Percentiles rank a stretch among this genome's conserved stretches.
Evolutionary conservation across 225 moss, liverwort and hornwort genomes (phyloP).

Genomic region (Neckera pumila): DNA sequence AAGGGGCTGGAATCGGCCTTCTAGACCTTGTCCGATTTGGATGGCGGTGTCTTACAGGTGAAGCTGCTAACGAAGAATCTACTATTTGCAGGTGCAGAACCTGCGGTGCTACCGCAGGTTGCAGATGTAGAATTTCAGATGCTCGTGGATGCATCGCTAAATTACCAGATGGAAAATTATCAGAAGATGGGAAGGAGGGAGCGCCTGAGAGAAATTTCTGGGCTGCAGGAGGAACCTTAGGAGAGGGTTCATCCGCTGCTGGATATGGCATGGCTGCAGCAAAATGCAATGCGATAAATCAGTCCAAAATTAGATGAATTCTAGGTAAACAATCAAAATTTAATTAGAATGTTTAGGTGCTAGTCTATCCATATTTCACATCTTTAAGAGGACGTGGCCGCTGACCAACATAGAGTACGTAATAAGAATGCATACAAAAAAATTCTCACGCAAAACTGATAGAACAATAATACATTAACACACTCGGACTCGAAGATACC

Average conservation of each 20-base stretch:
- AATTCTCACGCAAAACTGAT: not conserved
- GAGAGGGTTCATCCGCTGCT: not conserved
- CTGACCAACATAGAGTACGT: not conserved
- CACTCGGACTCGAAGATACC: not conserved
- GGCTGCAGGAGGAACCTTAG: conserved; percentile 7
- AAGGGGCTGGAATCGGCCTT: conserved; percentile 21
- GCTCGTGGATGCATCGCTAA: conserved; percentile 7
- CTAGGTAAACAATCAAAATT: not conserved
- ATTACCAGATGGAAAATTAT: conserved; percentile 7
- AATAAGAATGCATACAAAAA: not conserved
- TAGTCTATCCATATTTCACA: not conserved
- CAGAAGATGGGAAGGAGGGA: conserved; percentile 16
- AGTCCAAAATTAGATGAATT: not conserved
- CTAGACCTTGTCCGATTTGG: conserved; percentile 14
- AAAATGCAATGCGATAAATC: not conserved
- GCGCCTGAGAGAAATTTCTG: conserved; percentile 9
- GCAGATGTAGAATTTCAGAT: not conserved
- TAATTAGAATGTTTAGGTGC: not conserved
- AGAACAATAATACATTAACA: not conserved
- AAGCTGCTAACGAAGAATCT: not conserved
- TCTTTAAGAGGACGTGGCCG: not conserved
- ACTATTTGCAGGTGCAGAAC: conserved; percentile 5
- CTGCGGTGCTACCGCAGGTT: conserved; percentile 10
- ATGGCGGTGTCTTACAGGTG: not conserved
- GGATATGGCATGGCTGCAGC: conserved; percentile 20